These are phyloP conservation scores for Nicotiana sylvestris DNA, from an alignment of 257 asterid species.

Conservation along the genomic window DNA sequence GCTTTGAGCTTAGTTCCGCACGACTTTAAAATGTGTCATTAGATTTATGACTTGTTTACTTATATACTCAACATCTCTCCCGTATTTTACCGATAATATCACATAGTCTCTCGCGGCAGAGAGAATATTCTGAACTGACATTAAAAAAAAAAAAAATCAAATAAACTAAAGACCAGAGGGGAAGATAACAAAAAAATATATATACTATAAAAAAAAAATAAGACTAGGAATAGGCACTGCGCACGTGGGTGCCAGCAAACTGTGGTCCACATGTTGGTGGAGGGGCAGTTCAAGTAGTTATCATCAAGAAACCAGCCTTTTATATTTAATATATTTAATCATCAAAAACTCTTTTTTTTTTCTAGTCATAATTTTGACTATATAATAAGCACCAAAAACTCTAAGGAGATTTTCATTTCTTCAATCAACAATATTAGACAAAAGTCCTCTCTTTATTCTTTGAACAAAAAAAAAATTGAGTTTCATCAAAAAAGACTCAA, in stretches of 20 bases:
- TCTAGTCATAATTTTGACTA: neutral
- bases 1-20: too few species aligned
- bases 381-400: neutral
- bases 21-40: too few species aligned
- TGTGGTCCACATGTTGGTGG: neutral
- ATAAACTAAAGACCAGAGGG: neutral
- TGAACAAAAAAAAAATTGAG: neutral
- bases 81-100: too few species aligned
- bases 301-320: neutral
- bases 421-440: neutral
- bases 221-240: neutral
- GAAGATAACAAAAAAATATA: too few species aligned
- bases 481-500: neutral
- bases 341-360: accelerated
- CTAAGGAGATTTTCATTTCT: neutral
- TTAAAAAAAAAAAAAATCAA: too few species aligned
- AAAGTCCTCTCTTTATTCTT: neutral
- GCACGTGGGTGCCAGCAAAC: neutral
- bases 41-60: too few species aligned
- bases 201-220: neutral
- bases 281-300: neutral
- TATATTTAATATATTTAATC: neutral
- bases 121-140: neutral
- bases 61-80: too few species aligned
- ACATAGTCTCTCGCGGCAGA: neutral